These are phyloP conservation scores for Globisporangium orthogonon DNA, from an alignment of 352 stramenopile species.

Conservation along the genomic window DNA sequence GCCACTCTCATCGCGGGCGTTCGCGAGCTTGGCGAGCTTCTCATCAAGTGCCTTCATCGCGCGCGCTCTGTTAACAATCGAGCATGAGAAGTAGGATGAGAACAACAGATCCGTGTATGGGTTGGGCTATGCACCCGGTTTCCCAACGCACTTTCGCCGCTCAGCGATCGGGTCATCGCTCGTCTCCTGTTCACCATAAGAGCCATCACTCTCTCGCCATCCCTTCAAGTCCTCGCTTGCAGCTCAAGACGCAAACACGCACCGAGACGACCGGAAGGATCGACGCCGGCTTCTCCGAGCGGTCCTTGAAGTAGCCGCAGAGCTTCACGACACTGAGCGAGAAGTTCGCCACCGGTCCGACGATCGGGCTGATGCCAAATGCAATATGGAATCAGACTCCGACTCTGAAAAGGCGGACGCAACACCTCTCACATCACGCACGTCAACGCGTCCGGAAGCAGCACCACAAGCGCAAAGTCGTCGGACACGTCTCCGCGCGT, in stretches of 20 bases:
- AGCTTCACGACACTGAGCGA: constrained; percentile 82
- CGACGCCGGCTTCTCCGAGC: constrained; percentile 42
- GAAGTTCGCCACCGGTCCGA: constrained; percentile 66
- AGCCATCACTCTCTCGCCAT: not conserved
- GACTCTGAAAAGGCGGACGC: too few relatives aligned
- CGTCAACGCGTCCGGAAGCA: constrained; percentile 67
- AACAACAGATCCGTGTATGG: not conserved
- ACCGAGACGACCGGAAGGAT: constrained; percentile 65
- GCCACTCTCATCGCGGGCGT: constrained; percentile 16
- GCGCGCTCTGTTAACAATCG: constrained; percentile 38
- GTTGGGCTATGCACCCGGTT: not conserved
- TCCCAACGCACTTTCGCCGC: constrained; percentile 68
- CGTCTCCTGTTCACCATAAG: constrained; percentile 23
- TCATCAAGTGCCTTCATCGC: constrained; percentile 87
- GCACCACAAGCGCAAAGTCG: constrained; percentile 62
- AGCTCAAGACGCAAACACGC: not conserved
- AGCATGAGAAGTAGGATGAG: not conserved
- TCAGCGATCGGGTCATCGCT: constrained; percentile 76
- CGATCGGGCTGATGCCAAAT: constrained; percentile 29
- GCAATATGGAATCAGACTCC: too few relatives aligned
- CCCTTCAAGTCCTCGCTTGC: too few relatives aligned
- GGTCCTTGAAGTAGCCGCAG: constrained; percentile 82
- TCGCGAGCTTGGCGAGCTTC: constrained; percentile 79
- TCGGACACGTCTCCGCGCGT: constrained; percentile 72
- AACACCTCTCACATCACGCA: constrained; percentile 21